A percentile compares a stretch with the other conserved stretches of the same genome.
Evolutionary conservation across 2,329 filamentous ascomycete species (phyloP).

Genomic region (Ophiostoma sp.): DNA sequence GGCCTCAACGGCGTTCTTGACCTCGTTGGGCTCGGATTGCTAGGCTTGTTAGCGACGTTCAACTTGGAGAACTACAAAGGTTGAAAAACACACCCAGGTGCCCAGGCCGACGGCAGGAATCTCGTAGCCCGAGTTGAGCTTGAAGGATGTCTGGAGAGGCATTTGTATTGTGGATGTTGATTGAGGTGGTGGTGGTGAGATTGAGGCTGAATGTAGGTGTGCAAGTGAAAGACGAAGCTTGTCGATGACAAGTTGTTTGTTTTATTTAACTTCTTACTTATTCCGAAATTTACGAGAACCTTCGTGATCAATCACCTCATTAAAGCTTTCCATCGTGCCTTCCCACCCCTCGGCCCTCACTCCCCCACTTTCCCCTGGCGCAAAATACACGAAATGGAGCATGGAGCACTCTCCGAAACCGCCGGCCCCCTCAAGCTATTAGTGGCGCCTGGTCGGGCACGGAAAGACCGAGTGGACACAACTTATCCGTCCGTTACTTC

Average conservation of each 20-base stretch:
- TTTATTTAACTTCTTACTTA: not conserved
- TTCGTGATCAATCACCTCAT: not conserved
- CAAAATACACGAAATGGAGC: not conserved
- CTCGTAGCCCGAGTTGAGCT: conserved; percentile 30
- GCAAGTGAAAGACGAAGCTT: not conserved
- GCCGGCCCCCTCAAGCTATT: not conserved
- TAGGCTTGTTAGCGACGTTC: not conserved
- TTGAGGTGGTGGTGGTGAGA: not conserved
- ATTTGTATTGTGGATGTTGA: conserved; percentile 26
- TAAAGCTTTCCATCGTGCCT: conserved; percentile 5
- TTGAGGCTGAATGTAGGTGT: not conserved
- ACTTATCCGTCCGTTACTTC: conserved; percentile 5
- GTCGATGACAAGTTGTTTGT: not conserved
- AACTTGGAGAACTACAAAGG: not conserved
- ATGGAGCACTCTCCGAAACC: not conserved
- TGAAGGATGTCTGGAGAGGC: conserved; percentile 25
- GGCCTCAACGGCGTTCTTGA: conserved; percentile 46
- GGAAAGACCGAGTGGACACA: conserved; percentile 10
- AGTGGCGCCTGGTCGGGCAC: not conserved
- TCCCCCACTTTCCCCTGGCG: not conserved
- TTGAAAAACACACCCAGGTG: conserved; percentile 40
- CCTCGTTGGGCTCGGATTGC: conserved; percentile 42
- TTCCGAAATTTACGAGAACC: not conserved
- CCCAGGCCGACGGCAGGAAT: conserved; percentile 46
- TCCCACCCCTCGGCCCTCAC: not conserved